Evolutionary conservation across 495 filamentous ascomycete species (phyloP).

Genomic region (Penicillium coprophilum): DNA sequence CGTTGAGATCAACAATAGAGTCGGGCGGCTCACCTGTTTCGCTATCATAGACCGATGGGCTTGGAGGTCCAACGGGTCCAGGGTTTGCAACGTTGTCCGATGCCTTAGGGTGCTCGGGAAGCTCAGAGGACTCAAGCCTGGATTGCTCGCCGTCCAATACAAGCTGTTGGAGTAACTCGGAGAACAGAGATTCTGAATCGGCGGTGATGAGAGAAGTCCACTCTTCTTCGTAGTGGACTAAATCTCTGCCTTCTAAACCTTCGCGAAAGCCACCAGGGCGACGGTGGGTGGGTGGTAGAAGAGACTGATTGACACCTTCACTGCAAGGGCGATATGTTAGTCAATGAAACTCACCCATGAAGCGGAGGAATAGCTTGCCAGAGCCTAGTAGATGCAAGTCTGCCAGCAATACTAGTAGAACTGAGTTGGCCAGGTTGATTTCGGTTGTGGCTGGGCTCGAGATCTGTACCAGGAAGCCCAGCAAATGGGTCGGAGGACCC

Average conservation of each 20-base stretch:
- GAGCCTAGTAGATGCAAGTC: background rate
- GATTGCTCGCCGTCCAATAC: background rate
- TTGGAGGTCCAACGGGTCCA: background rate
- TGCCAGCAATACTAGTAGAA: background rate
- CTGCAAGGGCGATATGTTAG: background rate
- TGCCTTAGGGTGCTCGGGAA: too few species aligned
- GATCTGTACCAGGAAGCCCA: background rate
- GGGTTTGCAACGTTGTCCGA: background rate
- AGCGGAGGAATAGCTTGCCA: background rate
- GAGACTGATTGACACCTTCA: background rate
- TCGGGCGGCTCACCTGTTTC: constrained; percentile 3
- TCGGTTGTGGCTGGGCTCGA: background rate
- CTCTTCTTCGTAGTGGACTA: background rate
- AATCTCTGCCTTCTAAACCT: background rate
- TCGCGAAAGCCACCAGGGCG: background rate
- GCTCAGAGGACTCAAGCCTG: background rate
- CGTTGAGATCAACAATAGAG: background rate
- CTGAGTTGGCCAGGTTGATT: background rate
- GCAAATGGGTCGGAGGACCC: constrained; percentile 2
- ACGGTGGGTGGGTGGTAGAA: background rate
- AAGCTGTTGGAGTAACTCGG: background rate
- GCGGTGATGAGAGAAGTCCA: constrained; percentile 1
- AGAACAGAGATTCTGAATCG: background rate
- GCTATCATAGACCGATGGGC: constrained; percentile 2
- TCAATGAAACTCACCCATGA: background rate